phyloP scores from a whole-genome alignment of 2,329 filamentous ascomycete genomes.

The Colletotrichum tropicicola region DNA sequence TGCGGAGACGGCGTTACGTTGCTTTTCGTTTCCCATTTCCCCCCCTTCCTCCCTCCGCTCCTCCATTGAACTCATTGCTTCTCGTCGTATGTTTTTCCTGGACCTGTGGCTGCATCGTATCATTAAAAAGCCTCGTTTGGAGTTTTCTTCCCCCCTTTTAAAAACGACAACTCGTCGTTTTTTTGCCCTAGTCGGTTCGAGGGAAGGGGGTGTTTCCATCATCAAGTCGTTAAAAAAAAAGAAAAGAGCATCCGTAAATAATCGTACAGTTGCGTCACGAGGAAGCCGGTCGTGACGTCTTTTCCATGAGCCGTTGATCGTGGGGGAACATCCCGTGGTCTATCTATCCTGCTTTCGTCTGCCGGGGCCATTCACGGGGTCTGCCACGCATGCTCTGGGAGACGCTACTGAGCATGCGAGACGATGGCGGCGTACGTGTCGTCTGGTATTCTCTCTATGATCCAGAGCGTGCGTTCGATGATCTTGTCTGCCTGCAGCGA shows the following conservation, averaged over 20 bases:
- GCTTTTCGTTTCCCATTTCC: not conserved
- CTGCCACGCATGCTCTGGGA: no score
- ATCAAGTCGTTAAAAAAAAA: conserved; percentile 3
- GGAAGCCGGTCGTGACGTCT: no score
- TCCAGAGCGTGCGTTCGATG: conserved; percentile 84
- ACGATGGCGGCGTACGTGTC: conserved; percentile 93
- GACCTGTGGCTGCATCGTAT: conserved; percentile 6
- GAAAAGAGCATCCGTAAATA: no score
- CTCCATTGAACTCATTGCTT: not conserved
- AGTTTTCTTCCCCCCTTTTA: not conserved
- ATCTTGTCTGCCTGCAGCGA: conserved; percentile 84
- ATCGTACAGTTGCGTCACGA: no score
- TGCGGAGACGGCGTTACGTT: not conserved
- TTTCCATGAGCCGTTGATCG: no score
- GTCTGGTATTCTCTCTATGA: conserved; percentile 89
- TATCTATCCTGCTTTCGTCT: no score
- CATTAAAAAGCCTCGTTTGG: conserved; percentile 14
- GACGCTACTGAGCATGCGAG: conserved; percentile 72
- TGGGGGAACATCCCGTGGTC: no score
- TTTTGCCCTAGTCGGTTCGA: not conserved
- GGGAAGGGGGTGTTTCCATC: conserved; percentile 1
- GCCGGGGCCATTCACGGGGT: no score
- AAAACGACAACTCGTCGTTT: not conserved
- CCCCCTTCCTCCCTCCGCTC: not conserved
- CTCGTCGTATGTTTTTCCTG: not conserved